A percentile compares a stretch with the other conserved stretches of the same genome.
Conservation (phyloP, 2,329 filamentous ascomycete species). For the Dendrostoma leiphaemia region DNA sequence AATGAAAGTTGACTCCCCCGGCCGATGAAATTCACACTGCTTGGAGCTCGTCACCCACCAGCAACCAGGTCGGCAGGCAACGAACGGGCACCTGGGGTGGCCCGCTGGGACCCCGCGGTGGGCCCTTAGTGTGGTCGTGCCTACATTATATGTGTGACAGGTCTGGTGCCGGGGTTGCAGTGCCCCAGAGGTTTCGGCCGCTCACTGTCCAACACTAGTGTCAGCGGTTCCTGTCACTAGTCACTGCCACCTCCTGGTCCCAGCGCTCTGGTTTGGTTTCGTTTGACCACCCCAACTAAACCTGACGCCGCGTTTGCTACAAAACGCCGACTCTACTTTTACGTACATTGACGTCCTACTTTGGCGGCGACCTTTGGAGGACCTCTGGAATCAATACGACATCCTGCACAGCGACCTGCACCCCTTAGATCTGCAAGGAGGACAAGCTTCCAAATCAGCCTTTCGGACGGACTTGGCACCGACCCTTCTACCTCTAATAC, state of each 20-base stretch:
- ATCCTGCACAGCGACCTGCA: too few relatives aligned
- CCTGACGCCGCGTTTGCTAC: neutral
- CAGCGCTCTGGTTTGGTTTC: neutral
- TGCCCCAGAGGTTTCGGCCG: neutral
- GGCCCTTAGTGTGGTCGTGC: neutral
- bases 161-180: neutral
- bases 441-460: too few relatives aligned
- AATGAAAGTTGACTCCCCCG: neutral
- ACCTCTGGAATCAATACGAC: too few relatives aligned
- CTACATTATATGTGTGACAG: too few relatives aligned
- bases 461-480: too few relatives aligned
- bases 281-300: neutral
- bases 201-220: neutral
- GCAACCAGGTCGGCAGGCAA: neutral
- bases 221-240: constrained; percentile 4
- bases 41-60: too few relatives aligned
- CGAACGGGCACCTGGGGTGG: neutral
- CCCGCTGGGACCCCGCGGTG: neutral
- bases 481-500: too few relatives aligned
- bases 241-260: constrained; percentile 25
- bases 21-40: neutral
- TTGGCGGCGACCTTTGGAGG: too few relatives aligned
- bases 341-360: too few relatives aligned
- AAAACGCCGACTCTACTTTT: too few relatives aligned
- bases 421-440: too few relatives aligned